phyloP scores from a whole-genome alignment of 306 rosid species.

The Arachis stenosperma region DNA sequence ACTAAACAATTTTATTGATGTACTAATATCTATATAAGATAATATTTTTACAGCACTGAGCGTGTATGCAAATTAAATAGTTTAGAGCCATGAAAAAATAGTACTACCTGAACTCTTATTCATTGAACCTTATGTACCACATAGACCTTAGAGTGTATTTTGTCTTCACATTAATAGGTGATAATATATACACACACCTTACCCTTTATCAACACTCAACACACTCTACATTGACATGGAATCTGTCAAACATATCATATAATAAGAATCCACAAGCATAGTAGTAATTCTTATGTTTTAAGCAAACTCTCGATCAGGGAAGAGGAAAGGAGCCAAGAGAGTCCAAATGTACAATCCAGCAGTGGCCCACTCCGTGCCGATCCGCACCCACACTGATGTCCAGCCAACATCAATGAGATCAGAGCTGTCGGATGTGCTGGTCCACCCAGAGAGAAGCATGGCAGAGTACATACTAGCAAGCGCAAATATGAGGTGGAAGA shows the following conservation, averaged over 20 bases:
- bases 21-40: no score
- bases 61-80: no score
- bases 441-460: conserved; percentile 99
- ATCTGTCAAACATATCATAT: background rate
- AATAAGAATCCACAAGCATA: background rate
- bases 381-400: conserved; percentile 97
- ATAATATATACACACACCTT: conserved; percentile 2
- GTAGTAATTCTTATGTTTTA: conserved; percentile 30
- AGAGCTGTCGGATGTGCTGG: conserved; percentile 69
- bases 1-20: background rate
- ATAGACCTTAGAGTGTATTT: background rate
- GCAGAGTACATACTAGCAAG: conserved; percentile 96
- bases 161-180: conserved; percentile 13
- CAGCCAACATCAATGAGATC: conserved; percentile 93
- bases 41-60: no score
- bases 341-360: conserved; percentile 82
- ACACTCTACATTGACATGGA: no score
- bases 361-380: conserved; percentile 88
- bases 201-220: no score
- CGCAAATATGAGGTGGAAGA: conserved; percentile 95
- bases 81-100: no score
- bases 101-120: background rate
- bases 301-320: conserved; percentile 79
- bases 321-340: conserved; percentile 69
- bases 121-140: background rate